Evolutionary conservation across 2,329 filamentous ascomycete species (phyloP), one percentile per base, ranked within the genome.

Genomic region (Neonectria hederae): DNA sequence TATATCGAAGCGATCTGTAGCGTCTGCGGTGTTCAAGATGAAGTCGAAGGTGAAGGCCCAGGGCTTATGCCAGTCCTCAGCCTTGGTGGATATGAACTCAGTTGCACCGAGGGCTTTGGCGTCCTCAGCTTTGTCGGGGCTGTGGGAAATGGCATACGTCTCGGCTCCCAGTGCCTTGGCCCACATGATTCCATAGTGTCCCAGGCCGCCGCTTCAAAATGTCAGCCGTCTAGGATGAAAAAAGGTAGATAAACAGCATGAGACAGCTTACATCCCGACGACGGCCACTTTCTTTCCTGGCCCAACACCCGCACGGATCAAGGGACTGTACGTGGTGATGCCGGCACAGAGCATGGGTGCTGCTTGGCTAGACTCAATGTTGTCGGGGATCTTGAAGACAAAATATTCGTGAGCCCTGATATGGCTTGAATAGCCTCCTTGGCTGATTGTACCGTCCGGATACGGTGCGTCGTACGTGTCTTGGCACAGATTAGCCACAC

Each of bases 331-430:
- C 0, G 90, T 86, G 0, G 92, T 96, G 56, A 95, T 84, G 1
- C 93, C 92, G 1, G 89, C 92, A 74, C 92, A 95, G 28, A 95
- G 83, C 82, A 96, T 88, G 1, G 92, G 92, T 1, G 91, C 86
- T 0, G 83, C 84, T 1, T 81, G 74, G 32, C 84, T 81, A 0
- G 82, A 82, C 8, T 81, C 76, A 10, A 89, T 76, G 1, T 74
- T 76, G n/a, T 87, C 84, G 0, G 86, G 86, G 40, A 89, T 86
- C 66, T 84, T 84, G 70, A 88, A 84, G 32, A 82, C 83, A 68
- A 92, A 94, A 76, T 84, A 83, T 69, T 84, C 81, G 63, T 85
- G 83, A 0, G 80, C 82, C 26, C 83, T 78, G 24, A 85, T 82
- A 60, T 86, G 81, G 17, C 79, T 83, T 1, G 82, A 76, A 63